Evolutionary conservation across 768 basidiomycete species (phyloP), one percentile per base, ranked within the genome.

Genomic region (Leucocoprinus sp.): DNA sequence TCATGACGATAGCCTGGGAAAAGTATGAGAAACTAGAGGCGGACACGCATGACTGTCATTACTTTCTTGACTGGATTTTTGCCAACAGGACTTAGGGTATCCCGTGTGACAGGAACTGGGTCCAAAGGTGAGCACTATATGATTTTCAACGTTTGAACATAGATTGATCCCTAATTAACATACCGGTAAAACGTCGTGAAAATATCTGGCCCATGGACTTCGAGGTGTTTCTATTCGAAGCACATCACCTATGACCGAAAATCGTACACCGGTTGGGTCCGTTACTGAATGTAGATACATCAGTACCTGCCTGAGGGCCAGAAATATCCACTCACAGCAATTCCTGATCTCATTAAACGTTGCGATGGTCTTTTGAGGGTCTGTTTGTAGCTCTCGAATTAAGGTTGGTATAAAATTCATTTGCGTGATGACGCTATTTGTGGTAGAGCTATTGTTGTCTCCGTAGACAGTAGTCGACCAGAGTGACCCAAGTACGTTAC

Each of bases 231-330:
- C 55, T 26, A 98, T 59, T 27, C 64, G 61, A 26, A 95, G 55
- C 34, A 99, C 69, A 55, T 96, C 82, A 8, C 96, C 96, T n/a
- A 83, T 78, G 8, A 98, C 85, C 1, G 89, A 86, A 59, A 99
- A 85, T 29, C 96, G 81, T 17, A 93, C 71, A 33, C 82, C 87
- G 15, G 80, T 74, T 2, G 95, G 88, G 50, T 87, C 71, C 9
- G 82, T 85, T 51, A 96, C 92, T 98, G 49, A n/a, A 24, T 9
- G 23, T 40, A 37, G 15, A 18, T 15, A 36, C 7, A 22, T 36
- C 19, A 45, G 37, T 42, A 15, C 26, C 4, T 21, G 18, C 23
- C 12, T 15, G 19, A 21, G 9, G 23, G 26, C 23, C 14, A 12
- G 31, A 28, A 14, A 28, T 28, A 9, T 12, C 8, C 23, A 28